phyloP scores from a whole-genome alignment of 2,329 filamentous ascomycete genomes.

The Calycina marina region DNA sequence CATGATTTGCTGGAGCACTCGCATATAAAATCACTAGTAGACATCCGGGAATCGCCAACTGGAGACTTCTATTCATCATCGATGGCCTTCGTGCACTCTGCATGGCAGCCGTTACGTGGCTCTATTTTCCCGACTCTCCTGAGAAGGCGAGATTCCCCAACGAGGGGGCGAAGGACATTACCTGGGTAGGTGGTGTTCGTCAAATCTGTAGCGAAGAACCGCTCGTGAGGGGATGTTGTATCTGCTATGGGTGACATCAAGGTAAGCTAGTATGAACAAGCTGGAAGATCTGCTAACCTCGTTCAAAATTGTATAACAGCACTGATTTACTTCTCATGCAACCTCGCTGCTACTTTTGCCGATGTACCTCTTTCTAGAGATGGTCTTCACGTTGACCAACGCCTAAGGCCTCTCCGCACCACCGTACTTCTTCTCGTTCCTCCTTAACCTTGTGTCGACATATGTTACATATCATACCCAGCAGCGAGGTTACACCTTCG shows the following conservation, averaged over 20 bases:
- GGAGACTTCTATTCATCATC: conserved; percentile 50
- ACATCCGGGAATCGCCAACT: conserved; percentile 36
- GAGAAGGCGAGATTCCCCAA: conserved; percentile 33
- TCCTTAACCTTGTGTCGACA: conserved; percentile 44
- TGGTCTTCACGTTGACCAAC: conserved; percentile 52
- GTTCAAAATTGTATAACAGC: conserved; percentile 20
- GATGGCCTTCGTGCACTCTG: conserved; percentile 47
- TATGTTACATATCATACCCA: conserved; percentile 49
- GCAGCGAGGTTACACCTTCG: conserved; percentile 51
- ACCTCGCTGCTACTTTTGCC: conserved; percentile 52
- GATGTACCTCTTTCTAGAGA: conserved; percentile 45
- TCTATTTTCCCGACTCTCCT: conserved; percentile 36
- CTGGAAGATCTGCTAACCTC: conserved; percentile 27
- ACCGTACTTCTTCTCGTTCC: conserved; percentile 52
- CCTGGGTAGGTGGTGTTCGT: conserved; percentile 34
- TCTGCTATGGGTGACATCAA: conserved; percentile 30
- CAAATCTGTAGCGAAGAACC: conserved; percentile 33
- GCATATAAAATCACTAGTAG: conserved; percentile 54
- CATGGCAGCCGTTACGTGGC: conserved; percentile 38
- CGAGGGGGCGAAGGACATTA: conserved; percentile 31
- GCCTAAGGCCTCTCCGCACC: conserved; percentile 61
- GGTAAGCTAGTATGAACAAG: conserved; percentile 2
- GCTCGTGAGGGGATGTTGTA: conserved; percentile 30
- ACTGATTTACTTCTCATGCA: conserved; percentile 43
- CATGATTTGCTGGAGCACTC: conserved; percentile 51